A percentile compares a stretch with the other conserved stretches of the same genome.
These are phyloP conservation scores for Phymatotrichopsis omnivora DNA, from an alignment of 2,329 filamentous ascomycete species.

Conservation along the genomic window DNA sequence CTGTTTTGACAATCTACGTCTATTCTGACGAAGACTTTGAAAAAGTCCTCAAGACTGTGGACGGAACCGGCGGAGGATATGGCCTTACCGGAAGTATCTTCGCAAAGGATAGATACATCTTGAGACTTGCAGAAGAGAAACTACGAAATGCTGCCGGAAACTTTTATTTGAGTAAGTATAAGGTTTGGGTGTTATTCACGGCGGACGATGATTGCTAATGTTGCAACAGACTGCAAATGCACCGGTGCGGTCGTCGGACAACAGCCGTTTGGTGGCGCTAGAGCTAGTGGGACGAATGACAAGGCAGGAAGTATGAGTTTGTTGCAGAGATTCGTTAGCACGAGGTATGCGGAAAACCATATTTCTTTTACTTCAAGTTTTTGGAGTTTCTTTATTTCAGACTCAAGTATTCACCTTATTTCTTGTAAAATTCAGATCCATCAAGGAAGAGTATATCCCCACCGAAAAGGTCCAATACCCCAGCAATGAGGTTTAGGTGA, in stretches of 20 bases:
- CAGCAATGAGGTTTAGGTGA: constrained; percentile 58
- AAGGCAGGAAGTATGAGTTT: constrained; percentile 59
- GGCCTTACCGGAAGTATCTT: constrained; percentile 69
- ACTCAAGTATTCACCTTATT: too few species aligned
- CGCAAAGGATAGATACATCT: constrained; percentile 54
- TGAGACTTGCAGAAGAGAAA: constrained; percentile 59
- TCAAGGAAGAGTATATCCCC: constrained; percentile 65
- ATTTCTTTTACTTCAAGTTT: too few species aligned
- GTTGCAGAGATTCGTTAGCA: constrained; percentile 55
- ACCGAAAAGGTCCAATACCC: constrained; percentile 57
- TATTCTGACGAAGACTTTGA: constrained; percentile 56
- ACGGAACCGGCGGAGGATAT: constrained; percentile 50
- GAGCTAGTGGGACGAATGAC: constrained; percentile 62
- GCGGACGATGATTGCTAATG: not conserved
- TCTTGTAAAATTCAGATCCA: too few species aligned
- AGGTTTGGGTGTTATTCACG: not conserved
- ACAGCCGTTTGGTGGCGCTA: constrained; percentile 59
- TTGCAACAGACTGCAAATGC: constrained; percentile 55
- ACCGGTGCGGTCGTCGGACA: constrained; percentile 63
- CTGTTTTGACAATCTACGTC: constrained; percentile 61
- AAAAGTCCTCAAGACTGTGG: constrained; percentile 36
- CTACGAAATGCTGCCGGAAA: constrained; percentile 67
- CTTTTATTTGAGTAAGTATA: constrained; percentile 57
- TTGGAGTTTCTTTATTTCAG: too few species aligned
- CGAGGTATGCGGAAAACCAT: too few species aligned